These are phyloP conservation scores for Phoma sp. DNA, from an alignment of 2,329 filamentous ascomycete species.

Conservation along the genomic window DNA sequence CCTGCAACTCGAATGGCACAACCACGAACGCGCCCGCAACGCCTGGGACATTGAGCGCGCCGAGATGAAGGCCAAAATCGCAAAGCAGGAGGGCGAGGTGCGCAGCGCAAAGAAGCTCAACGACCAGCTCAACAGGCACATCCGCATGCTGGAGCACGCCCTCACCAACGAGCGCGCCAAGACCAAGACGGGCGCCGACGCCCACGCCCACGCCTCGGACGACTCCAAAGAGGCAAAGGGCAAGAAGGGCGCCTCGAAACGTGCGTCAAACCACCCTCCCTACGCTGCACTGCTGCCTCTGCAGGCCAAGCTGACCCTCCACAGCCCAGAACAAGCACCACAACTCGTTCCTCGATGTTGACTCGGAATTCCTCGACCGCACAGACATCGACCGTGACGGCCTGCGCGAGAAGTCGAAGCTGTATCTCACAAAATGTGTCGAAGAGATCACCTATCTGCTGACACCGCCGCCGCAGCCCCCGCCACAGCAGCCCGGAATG, in stretches of 20 bases:
- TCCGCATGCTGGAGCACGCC: constrained; percentile 86
- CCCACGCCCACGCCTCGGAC: constrained; percentile 56
- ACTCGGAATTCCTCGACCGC: constrained; percentile 50
- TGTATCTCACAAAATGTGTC: constrained; percentile 69
- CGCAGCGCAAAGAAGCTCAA: constrained; percentile 87
- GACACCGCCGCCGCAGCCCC: constrained; percentile 67
- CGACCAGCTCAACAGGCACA: constrained; percentile 87
- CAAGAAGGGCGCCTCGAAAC: constrained; percentile 38
- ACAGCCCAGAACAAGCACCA: constrained; percentile 56
- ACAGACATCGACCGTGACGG: constrained; percentile 62
- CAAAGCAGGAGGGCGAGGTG: constrained; percentile 87
- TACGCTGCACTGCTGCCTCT: not conserved
- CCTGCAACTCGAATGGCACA: constrained; percentile 98
- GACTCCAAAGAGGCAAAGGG: constrained; percentile 47
- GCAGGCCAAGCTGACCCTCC: constrained; percentile 33
- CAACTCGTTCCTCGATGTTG: constrained; percentile 60
- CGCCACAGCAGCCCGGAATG: constrained; percentile 57
- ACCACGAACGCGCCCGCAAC: constrained; percentile 96
- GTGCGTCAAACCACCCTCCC: constrained; percentile 30
- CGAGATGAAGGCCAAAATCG: constrained; percentile 98
- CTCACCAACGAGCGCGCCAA: constrained; percentile 82
- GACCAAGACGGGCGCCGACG: constrained; percentile 62
- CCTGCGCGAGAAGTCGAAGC: constrained; percentile 67
- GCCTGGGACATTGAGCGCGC: constrained; percentile 99
- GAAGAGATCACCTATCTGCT: constrained; percentile 73